A percentile compares a stretch with the other conserved stretches of the same genome.
These are phyloP conservation scores for Tanozyma kutaoensis DNA, from an alignment of 805 yeast genomes.

Conservation along the genomic window DNA sequence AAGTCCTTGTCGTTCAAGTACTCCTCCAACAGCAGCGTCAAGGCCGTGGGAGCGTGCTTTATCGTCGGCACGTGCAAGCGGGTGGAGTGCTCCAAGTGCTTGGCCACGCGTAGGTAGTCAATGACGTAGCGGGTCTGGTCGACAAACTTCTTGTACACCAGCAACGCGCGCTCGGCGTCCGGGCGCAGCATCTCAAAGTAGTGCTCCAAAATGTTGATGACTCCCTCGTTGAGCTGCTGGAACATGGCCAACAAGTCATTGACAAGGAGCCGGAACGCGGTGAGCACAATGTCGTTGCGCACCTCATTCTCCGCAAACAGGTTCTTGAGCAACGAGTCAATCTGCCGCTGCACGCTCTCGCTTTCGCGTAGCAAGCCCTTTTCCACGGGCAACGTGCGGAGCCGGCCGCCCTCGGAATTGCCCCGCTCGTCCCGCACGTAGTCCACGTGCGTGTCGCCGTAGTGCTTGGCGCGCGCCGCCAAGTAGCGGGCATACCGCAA, in stretches of 20 bases:
- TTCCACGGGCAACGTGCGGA: constrained; percentile 52
- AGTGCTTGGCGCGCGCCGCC: constrained; percentile 56
- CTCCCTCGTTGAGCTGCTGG: constrained; percentile 91
- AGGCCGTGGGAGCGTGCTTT: constrained; percentile 92
- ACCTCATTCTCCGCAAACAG: constrained; percentile 69
- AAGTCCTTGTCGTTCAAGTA: constrained; percentile 79
- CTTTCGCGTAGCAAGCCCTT: constrained; percentile 76
- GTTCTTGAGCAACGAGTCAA: constrained; percentile 61
- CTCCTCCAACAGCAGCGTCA: constrained; percentile 77
- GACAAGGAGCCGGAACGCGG: constrained; percentile 81
- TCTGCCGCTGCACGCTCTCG: constrained; percentile 75
- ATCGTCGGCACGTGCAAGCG: constrained; percentile 90
- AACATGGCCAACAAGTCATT: constrained; percentile 77
- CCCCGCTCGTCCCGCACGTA: constrained; percentile 61
- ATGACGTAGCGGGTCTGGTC: constrained; percentile 80
- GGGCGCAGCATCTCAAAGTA: constrained; percentile 82
- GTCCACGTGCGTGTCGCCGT: constrained; percentile 49
- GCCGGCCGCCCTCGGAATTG: constrained; percentile 41
- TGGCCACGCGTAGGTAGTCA: constrained; percentile 77
- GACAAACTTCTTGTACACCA: constrained; percentile 75
- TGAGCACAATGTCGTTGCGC: constrained; percentile 70
- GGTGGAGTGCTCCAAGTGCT: constrained; percentile 75
- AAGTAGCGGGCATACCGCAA: constrained; percentile 64
- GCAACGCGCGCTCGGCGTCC: constrained; percentile 81
- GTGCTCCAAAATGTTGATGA: constrained; percentile 83